These are phyloP conservation scores for Helminthosporium solani DNA, from an alignment of 2,329 filamentous ascomycete species.

Conservation along the genomic window DNA sequence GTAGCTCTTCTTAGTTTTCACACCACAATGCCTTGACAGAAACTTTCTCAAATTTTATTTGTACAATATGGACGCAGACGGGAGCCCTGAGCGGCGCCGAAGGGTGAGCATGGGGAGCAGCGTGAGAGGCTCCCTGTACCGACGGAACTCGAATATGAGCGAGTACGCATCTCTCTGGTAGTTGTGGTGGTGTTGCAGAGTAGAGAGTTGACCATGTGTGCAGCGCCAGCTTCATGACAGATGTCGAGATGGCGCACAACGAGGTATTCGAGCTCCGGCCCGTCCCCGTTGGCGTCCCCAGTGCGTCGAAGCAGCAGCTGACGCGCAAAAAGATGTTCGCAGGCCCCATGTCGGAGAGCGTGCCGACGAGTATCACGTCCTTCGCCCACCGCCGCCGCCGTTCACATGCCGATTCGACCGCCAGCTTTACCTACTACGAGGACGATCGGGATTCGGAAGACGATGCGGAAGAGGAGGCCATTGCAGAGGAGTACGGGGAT, in stretches of 20 bases:
- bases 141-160: conserved; percentile 66
- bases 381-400: conserved; percentile 79
- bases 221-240: conserved; percentile 76
- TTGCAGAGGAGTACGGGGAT: conserved; percentile 34
- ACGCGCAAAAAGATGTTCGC: conserved; percentile 67
- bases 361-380: conserved; percentile 90
- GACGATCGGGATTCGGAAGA: conserved; percentile 62
- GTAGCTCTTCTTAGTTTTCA: background rate
- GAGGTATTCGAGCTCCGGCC: conserved; percentile 61
- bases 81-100: conserved; percentile 38
- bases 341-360: conserved; percentile 89
- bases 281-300: conserved; percentile 24
- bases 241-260: conserved; percentile 98
- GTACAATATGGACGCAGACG: conserved; percentile 31
- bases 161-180: conserved; percentile 32
- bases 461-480: conserved; percentile 35
- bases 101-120: conserved; percentile 23
- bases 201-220: background rate
- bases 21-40: conserved; percentile 18
- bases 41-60: conserved; percentile 1
- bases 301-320: conserved; percentile 35
- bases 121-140: conserved; percentile 52
- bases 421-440: conserved; percentile 86
- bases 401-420: conserved; percentile 75
- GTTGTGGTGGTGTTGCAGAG: conserved; percentile 15